Evolutionary conservation across 1,284 basidiomycete species (phyloP).

Genomic region (Pseudozyma pruni): DNA sequence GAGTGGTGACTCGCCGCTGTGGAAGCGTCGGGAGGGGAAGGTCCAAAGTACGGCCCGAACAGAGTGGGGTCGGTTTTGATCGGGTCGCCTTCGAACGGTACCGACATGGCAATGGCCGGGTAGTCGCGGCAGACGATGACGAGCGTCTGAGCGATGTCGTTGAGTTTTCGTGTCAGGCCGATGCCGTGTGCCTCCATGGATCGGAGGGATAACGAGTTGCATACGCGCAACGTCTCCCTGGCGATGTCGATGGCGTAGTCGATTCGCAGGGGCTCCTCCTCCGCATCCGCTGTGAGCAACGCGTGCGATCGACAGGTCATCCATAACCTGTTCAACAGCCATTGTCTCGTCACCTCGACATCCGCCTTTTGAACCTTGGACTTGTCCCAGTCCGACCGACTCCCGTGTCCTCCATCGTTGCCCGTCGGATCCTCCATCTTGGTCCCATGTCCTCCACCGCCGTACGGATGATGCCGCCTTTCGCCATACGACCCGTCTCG

Average conservation of each 20-base stretch:
- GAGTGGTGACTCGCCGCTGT: slow-evolving; percentile 1
- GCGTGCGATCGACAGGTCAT: slow-evolving; percentile 50
- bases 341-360: slow-evolving; percentile 57
- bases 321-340: slow-evolving; percentile 57
- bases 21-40: slow-evolving; percentile 19
- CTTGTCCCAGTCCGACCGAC: slow-evolving; percentile 41
- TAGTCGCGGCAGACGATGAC: slow-evolving; percentile 55
- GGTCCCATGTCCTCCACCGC: slow-evolving; percentile 1
- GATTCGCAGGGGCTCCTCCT: slow-evolving; percentile 38
- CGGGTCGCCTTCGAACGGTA: slow-evolving; percentile 46
- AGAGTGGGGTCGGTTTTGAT: slow-evolving; percentile 39
- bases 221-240: slow-evolving; percentile 50
- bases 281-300: slow-evolving; percentile 35
- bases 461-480: slow-evolving; percentile 25
- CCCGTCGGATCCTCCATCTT: slow-evolving; percentile 15
- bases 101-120: slow-evolving; percentile 44
- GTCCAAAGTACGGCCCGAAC: slow-evolving; percentile 41
- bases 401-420: slow-evolving; percentile 1
- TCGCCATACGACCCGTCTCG: slow-evolving; percentile 3
- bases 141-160: slow-evolving; percentile 59
- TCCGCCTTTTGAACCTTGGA: slow-evolving; percentile 54
- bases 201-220: slow-evolving; percentile 45
- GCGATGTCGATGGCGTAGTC: slow-evolving; percentile 58
- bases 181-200: slow-evolving; percentile 61
- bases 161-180: slow-evolving; percentile 53